A percentile compares a stretch with the other conserved stretches of the same genome.
These are phyloP conservation scores for Mycena kentingensis DNA, from an alignment of 768 basidiomycete species.

Conservation along the genomic window DNA sequence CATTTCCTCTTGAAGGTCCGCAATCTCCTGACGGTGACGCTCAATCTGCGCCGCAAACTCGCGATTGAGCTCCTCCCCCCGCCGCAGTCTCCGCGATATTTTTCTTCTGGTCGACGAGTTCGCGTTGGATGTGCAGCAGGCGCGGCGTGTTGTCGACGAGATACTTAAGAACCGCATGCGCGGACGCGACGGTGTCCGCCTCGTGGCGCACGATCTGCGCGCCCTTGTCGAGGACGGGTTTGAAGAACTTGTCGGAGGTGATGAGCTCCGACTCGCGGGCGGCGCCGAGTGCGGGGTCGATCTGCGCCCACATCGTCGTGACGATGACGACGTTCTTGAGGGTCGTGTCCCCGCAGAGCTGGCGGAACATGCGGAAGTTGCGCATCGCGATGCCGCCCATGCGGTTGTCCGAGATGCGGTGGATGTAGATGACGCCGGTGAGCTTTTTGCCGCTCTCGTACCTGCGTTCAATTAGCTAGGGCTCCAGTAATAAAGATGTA, in stretches of 20 bases:
- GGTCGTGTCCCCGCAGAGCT: slow-evolving; percentile 52
- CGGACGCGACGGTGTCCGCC: slow-evolving; percentile 40
- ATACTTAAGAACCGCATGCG: slow-evolving; percentile 42
- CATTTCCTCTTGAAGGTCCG: slow-evolving; percentile 48
- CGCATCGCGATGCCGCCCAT: slow-evolving; percentile 49
- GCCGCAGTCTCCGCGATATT: slow-evolving; percentile 55
- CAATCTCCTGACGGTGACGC: slow-evolving; percentile 50
- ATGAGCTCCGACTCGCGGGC: slow-evolving; percentile 42
- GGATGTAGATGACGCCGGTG: slow-evolving; percentile 52
- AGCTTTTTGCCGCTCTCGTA: slow-evolving; percentile 40
- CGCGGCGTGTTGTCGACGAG: slow-evolving; percentile 43
- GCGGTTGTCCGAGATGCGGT: slow-evolving; percentile 38
- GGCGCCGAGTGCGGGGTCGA: slow-evolving; percentile 39
- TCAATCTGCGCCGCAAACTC: slow-evolving; percentile 50
- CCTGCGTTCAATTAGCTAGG: too few species aligned
- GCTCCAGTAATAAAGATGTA: too few species aligned
- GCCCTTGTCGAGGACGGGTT: slow-evolving; percentile 44
- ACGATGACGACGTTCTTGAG: slow-evolving; percentile 54
- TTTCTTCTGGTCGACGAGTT: slow-evolving; percentile 52
- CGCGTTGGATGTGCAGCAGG: slow-evolving; percentile 54
- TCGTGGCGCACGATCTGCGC: slow-evolving; percentile 40
- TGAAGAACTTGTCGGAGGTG: slow-evolving; percentile 42
- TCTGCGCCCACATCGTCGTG: slow-evolving; percentile 56
- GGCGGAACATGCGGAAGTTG: slow-evolving; percentile 53
- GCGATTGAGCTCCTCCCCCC: slow-evolving; percentile 51